Evolutionary conservation across 352 stramenopile species (phyloP), one percentile per base, ranked within the genome.

Genomic region (Phytophthora pinifolia): DNA sequence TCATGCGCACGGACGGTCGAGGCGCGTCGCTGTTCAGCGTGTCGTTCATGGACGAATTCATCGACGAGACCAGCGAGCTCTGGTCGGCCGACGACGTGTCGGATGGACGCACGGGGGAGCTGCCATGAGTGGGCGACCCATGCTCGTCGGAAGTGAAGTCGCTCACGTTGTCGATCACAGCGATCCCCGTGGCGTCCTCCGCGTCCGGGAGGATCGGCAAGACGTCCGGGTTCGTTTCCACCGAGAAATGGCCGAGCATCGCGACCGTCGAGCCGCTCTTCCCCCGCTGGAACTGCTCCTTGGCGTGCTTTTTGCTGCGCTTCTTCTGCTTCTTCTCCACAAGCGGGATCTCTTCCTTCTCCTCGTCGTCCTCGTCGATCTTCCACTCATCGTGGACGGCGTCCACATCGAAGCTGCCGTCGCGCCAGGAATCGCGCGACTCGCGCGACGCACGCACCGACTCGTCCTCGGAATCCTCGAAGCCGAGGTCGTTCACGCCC

Each of bases 241-340:
- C 83, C 25, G 80, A 89, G 53, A 76, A 89, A 60, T 91, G 70
- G 12, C 78, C 78, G 4, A 89, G 71, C 80, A 91, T 88, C 29
- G 80, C 70, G 33, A 87, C 78, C 12, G 74, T 89, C 53, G 79
- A 83, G 31, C 65, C 70, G 48, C 72, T 83, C 54, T 88, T 77
- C 36, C 78, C 54, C 2, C 66, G 74, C 49, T 67, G 65, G 35
- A 63, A 62, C 35, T 38, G 41, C 18, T 67, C 58, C 59, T 71
- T 59, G 4, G 64, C 61, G 12, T 58, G 44, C 5, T 65, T 43
- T 33, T 75, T 55, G 27, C 22, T 59, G 42, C 7, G 52, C 46
- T 46, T 45, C 37, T 29, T 63, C 10, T 39, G 37, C 43, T 46
- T 59, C 31, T 38, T 47, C 6, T 39, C 46, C 17, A 42, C 36